Evolutionary conservation across 768 basidiomycete species (phyloP), one percentile per base, ranked within the genome.

Genomic region (Tubosaeta sp.): DNA sequence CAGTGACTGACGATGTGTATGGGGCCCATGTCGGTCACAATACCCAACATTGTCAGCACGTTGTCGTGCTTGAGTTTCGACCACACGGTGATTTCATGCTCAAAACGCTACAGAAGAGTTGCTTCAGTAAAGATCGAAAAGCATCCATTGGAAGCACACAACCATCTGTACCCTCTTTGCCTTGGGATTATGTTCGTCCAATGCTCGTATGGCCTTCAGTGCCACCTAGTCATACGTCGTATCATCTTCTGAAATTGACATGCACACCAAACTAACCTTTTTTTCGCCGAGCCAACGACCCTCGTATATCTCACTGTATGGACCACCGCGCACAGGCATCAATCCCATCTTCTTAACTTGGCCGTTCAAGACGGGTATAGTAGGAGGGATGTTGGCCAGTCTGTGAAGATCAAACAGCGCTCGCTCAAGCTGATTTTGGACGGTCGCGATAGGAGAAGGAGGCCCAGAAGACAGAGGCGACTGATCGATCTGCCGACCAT

Each of bases 31-130:
- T 81, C 72, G 6, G 79, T 80, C 3, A 81, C 77, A 46, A 83
- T 75, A 5, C 83, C 81, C 56, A 80, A 75, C 59, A 84, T 76
- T n/a, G 77, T 53, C 39, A 68, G 59, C 17, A 68, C 59, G 47
- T 84, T 75, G n/a, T 72, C 69, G 46, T 83, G 71, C 50, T 72
- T 66, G 38, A 84, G 69, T 45, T 71, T 65, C 14, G 77, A 73
- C 82, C 82, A 84, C 17, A 82, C 70, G 16, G 61, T 57, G 17
- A 84, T 76, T 65, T 84, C 83, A 46, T 76, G 75, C 59, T 80
- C 75, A 54, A 84, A 80, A 27, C 80, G 76, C 82, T 84, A 50
- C 26, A 26, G 35, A 14, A 41, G 52, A 1, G 17, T 39, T 4
- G 13, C 5, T 48, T 33, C 13, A 35, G 19, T 19, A 39, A 10